phyloP scores from a whole-genome alignment of 176 grass and related monocot genomes.

The Oryza rufipogon region DNA sequence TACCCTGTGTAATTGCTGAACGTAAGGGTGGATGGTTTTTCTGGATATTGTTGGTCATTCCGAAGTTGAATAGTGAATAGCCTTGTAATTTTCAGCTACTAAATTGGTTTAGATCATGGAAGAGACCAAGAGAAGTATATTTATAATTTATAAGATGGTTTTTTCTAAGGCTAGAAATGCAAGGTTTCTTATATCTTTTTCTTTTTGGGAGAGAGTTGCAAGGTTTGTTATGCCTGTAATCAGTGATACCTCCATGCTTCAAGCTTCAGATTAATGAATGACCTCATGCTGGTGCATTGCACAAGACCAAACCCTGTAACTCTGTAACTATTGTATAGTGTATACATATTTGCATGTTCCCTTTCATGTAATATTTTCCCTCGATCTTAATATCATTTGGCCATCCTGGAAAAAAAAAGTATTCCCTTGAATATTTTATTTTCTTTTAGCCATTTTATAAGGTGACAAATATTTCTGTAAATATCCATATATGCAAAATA shows the following conservation, averaged over 20 bases:
- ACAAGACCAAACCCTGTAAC: background rate
- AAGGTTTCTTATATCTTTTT: background rate
- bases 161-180: background rate
- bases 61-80: background rate
- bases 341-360: background rate
- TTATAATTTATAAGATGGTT: background rate
- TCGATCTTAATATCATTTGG: no score
- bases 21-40: slow-evolving; percentile 16
- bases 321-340: background rate
- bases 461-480: slow-evolving; percentile 20
- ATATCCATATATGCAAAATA: background rate
- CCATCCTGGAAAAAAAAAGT: background rate
- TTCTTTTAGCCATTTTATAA: slow-evolving; percentile 10
- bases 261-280: slow-evolving; percentile 21
- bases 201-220: no score
- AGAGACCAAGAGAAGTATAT: slow-evolving; percentile 14
- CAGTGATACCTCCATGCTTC: background rate
- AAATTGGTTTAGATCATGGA: slow-evolving; percentile 24
- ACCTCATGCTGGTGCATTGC: slow-evolving; percentile 1
- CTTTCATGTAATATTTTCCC: no score
- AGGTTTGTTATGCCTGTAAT: slow-evolving; percentile 9
- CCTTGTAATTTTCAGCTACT: background rate
- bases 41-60: slow-evolving; percentile 17
- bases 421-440: slow-evolving; percentile 9
- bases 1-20: slow-evolving; percentile 31